Evolutionary conservation across 2,329 filamentous ascomycete genomes (phyloP).

Genomic region (Pseudogymnoascus destructans): DNA sequence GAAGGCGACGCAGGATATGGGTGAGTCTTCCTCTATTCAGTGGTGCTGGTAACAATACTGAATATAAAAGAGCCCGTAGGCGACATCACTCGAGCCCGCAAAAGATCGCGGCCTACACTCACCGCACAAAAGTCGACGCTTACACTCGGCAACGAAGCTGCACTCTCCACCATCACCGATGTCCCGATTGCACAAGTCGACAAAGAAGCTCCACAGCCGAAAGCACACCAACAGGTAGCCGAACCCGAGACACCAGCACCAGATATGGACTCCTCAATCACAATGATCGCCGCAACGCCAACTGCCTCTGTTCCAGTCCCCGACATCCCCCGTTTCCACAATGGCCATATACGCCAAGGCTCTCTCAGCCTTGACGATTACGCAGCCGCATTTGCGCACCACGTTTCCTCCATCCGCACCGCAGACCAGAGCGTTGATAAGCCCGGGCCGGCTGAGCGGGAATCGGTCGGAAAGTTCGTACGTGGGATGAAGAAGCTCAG

Average conservation of each 20-base stretch:
- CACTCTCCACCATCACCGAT: neutral
- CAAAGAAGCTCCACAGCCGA: neutral
- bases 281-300: neutral
- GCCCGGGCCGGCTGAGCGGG: neutral
- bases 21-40: neutral
- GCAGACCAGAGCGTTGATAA: neutral
- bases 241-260: neutral
- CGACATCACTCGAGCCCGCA: no score
- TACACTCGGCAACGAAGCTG: neutral
- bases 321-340: neutral
- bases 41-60: neutral
- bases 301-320: neutral
- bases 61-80: neutral
- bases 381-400: neutral
- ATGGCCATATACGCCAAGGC: neutral
- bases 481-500: neutral
- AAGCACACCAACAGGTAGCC: neutral
- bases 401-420: neutral
- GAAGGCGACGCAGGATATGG: neutral
- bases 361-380: neutral
- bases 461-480: neutral
- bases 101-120: neutral
- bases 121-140: no score
- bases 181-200: neutral
- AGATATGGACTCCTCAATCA: neutral